Evolutionary conservation across 768 basidiomycete species (phyloP), one percentile per base, ranked within the genome.

Genomic region (Botryobasidium botryosum): DNA sequence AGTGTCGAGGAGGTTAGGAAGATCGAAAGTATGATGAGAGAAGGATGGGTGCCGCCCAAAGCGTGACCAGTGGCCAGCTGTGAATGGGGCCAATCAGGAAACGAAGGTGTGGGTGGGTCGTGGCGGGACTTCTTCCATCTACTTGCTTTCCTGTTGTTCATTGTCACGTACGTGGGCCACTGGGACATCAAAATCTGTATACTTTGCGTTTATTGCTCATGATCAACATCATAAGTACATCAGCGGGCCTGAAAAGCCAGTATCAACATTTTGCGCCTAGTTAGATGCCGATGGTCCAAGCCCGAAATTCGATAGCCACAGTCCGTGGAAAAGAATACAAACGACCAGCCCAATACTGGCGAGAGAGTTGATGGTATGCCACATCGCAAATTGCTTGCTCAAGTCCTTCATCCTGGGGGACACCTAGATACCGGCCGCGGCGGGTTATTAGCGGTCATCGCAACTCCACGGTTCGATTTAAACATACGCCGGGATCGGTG

Each of bases 1-100:
- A 88, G 83, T 39, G 74, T 86, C 52, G 87, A 92, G 57, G 87
- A 92, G 62, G 77, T 91, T 55, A 71, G 79, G 60, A 72, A 73
- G 55, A 58, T 90, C 52, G 85, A 90, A 62, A 71, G 82, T 63
- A 80, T 74, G 58, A 61, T 88, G 53, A 71, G 74, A 55, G 86
- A 90, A 56, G 87, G 87, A 35, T 86, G 80, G 60, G 61, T 87
- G 61, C 84, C 86, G 18, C 43, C 43, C n/a, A n/a, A n/a, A n/a
- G n/a, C n/a, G n/a, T n/a, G n/a, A n/a, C n/a, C n/a, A n/a, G n/a
- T n/a, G n/a, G n/a, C n/a, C 7, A 18, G 42, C 17, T 38, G 13
- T 17, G 35, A 40, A 18, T 47, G 37, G 28, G 37, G 25, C 25
- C 15, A 15, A n/a, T n/a, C n/a, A n/a, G n/a, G n/a, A n/a, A n/a